phyloP scores from a whole-genome alignment of 768 basidiomycete species.

The Lentinula edodes region DNA sequence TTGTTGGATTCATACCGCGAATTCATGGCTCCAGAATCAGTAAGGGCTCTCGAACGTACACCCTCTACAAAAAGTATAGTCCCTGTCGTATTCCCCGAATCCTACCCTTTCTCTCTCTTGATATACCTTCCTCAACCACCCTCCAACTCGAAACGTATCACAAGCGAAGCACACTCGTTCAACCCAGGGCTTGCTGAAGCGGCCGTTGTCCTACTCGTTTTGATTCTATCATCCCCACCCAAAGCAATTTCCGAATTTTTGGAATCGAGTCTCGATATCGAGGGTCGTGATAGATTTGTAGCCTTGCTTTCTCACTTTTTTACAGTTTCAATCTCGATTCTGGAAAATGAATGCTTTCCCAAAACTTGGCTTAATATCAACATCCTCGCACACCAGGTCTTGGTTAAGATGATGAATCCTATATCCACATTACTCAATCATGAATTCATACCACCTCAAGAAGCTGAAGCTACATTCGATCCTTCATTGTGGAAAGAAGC shows the following conservation, averaged over 20 bases:
- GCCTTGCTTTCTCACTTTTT: slow-evolving; percentile 72
- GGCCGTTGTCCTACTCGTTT: slow-evolving; percentile 76
- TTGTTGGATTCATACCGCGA: slow-evolving; percentile 87
- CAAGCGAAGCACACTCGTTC: slow-evolving; percentile 49
- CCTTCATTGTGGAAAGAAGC: slow-evolving; percentile 74
- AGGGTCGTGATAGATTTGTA: slow-evolving; percentile 78
- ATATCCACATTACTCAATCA: slow-evolving; percentile 71
- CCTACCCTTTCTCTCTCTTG: slow-evolving; percentile 87
- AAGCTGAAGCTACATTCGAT: slow-evolving; percentile 66
- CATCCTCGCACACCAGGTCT: slow-evolving; percentile 79
- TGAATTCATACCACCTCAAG: slow-evolving; percentile 71
- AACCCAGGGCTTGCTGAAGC: slow-evolving; percentile 81
- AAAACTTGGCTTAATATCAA: slow-evolving; percentile 89
- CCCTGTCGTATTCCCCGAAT: slow-evolving; percentile 88
- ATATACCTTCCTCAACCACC: slow-evolving; percentile 52
- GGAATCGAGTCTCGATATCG: slow-evolving; percentile 78
- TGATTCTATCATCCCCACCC: slow-evolving; percentile 75
- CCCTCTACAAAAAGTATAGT: slow-evolving; percentile 52
- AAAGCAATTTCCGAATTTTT: slow-evolving; percentile 76
- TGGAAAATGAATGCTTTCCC: slow-evolving; percentile 87
- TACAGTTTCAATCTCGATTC: slow-evolving; percentile 72
- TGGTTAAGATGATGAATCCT: slow-evolving; percentile 86
- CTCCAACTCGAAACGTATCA: slow-evolving; percentile 30
- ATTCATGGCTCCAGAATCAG: slow-evolving; percentile 62
- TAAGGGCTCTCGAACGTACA: slow-evolving; percentile 63